Conservation (phyloP, 2,329 filamentous ascomycete species). For the Zelopaecilomyces penicillatus region DNA sequence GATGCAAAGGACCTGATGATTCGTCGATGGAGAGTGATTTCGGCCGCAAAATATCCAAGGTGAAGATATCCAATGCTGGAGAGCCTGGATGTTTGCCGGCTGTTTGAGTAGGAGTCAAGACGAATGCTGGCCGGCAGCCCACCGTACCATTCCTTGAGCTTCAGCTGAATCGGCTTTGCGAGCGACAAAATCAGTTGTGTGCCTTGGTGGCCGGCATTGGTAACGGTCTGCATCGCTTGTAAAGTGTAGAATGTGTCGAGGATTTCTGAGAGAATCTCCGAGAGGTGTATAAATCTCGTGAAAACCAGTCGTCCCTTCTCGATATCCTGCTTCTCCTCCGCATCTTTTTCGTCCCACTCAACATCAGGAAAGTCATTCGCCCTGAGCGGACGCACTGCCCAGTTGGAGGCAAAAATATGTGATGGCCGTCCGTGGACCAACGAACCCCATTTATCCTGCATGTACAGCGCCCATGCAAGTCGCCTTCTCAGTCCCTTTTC, state of each 20-base stretch:
- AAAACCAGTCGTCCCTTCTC: slow-evolving; percentile 64
- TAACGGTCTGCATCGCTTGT: slow-evolving; percentile 62
- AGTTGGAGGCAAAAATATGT: slow-evolving; percentile 60
- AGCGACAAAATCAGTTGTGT: slow-evolving; percentile 65
- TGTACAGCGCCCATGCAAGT: slow-evolving; percentile 83
- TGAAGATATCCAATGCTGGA: slow-evolving; percentile 71
- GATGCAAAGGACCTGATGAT: slow-evolving; percentile 71
- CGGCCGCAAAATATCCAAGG: slow-evolving; percentile 85
- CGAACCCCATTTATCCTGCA: slow-evolving; percentile 89
- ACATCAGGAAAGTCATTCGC: slow-evolving; percentile 65
- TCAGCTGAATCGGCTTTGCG: slow-evolving; percentile 74
- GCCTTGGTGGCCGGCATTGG: slow-evolving; percentile 57
- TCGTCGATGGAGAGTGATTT: slow-evolving; percentile 85
- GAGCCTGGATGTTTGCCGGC: slow-evolving; percentile 33
- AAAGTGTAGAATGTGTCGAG: slow-evolving; percentile 78
- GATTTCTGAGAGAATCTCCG: slow-evolving; percentile 69
- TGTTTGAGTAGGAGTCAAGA: slow-evolving; percentile 50
- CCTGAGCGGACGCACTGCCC: slow-evolving; percentile 63
- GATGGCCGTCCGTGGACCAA: slow-evolving; percentile 79
- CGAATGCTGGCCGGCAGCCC: slow-evolving; percentile 54
- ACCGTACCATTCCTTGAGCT: slow-evolving; percentile 75
- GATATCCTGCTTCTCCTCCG: slow-evolving; percentile 55
- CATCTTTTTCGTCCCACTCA: slow-evolving; percentile 54
- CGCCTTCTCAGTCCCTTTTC: slow-evolving; percentile 78
- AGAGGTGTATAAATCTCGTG: slow-evolving; percentile 66